Evolutionary conservation across 2,329 filamentous ascomycete species (phyloP), one percentile per base, ranked within the genome.

Genomic region (Capronia coronata): DNA sequence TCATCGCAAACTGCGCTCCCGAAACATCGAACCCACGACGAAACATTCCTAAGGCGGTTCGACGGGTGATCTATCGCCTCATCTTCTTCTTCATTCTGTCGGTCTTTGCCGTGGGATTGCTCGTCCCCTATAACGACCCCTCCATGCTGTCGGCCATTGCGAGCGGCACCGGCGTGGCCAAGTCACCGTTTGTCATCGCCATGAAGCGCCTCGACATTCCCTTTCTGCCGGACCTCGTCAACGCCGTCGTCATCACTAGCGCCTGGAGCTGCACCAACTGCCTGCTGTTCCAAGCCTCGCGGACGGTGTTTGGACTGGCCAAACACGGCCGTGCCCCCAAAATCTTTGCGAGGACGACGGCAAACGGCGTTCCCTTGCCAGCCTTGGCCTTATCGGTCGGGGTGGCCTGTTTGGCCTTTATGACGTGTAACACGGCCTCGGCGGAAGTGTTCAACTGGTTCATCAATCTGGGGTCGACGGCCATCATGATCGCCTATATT

Each of bases 51-150:
- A 2, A 34, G 10, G 30, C 14, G 13, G 10, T 34, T 9, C 30
- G 30, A 34, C 30, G 30, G 14, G 30, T 34, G 78, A 82, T 87
- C 63, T 85, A 83, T 64, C 83, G 86, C 13, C 71, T 90, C 30
- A 80, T 82, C 0, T 68, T 78, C 10, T 89, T 90, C 65, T 89
- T 87, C 67, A 76, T 86, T 29, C 75, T 85, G 1, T 83, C 84
- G 1, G 79, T 83, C 0, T 72, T 90, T 2, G 78, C 76, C 11
- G 80, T 87, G 1, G 83, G 84, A 2, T 80, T 87, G 43, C 64
- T 87, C 5, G 30, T 45, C 41, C 74, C 87, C 2, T 83, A 82
- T 62, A 75, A 84, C 47, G 78, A 88, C 58, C 61, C 68, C 0
- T 71, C 73, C 8, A 72, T 88, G 39, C 72, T 69, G 2, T 72